Base-by-base conservation (phyloP, 306 rosid genomes). In the Betula pendula region DNA sequence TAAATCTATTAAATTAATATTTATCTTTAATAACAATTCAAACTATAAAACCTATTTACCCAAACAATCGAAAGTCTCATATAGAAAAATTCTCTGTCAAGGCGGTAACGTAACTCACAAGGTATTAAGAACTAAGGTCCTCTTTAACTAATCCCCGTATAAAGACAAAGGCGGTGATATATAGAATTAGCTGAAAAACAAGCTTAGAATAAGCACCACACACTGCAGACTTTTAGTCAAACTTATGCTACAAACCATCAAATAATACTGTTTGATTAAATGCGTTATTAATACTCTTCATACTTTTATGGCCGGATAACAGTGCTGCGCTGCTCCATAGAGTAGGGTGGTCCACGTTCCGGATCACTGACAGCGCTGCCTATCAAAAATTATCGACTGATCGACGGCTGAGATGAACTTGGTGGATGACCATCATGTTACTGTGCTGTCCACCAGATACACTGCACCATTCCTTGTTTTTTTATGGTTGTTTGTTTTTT, bases 131-230 rank as follows among this genome's bases (percentile, higher is more conserved):
- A 11, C 14, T 13, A 48, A 14, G 24, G 19, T 5, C 50, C 40
- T 33, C 47, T 69, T 50, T 76, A 48, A 45, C 81, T 13, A 42
- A 47, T 71, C 70, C 62, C 77, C 68, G 43, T 52, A 17, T 33
- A 71, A 81, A 40, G 74, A 71, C 84, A 71, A 81, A 81, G 35
- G 16, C 27, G 44, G 43, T 49, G 24, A 31, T 13, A 22, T 17
- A 8, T 16, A 60, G 33, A 60, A 48, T 59, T 63, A 42, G 38
- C 16, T 11, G 60, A 42, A 56, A 7, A 43, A 42, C 53, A 44
- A 22, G 29, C 35, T 33, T 63, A 43, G 2, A 62, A 44, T 19
- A 75, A 75, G 9, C 62, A 35, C 49, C 12, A 7, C 6, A 7
- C 35, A 22, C 44, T 22, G 35, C 27, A 45, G 53, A 49, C 38